Base-by-base conservation (phyloP, 2,329 filamentous ascomycete species). In the Alternaria brassicicola region DNA sequence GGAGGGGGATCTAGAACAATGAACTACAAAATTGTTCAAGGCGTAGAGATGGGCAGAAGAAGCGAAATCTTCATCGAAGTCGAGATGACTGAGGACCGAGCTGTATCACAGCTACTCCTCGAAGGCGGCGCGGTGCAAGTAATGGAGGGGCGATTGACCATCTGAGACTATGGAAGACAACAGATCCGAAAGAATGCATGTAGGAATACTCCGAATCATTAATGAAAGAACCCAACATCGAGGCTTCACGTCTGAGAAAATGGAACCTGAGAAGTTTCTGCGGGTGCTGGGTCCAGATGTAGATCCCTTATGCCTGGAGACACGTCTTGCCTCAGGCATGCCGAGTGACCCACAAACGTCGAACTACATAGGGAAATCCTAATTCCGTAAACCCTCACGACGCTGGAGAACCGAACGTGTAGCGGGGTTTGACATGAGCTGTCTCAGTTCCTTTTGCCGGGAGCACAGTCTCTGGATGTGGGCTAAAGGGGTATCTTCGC, bases 11-110 rank as follows among this genome's bases (percentile, higher is more conserved):
- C 66, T 49, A 71, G 75, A 64, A 70, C 63, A 26, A 68, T 73
- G 58, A 71, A 69, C 56, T 84, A 76, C 62, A 74, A 72, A 26
- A 78, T 84, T 52, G 75, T 76, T 55, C 82, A 85, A 69, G 82
- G 82, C 10, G 78, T 82, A 13, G 83, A 84, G 72, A 84, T 84
- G 78, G 82, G 81, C 25, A 76, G 82, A 63, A 72, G 70, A 66
- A 84, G 82, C 67, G 78, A 82, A 21, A 81, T 84, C 64, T 76
- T 77, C 41, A 76, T 84, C 26, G 76, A 78, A 35, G 78, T 85
- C 45, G 74, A 73, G 52, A 63, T 83, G 70, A 71, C 74, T 51
- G 65, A 75, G 49, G 62, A 66, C 21, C 65, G 72, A n/a, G 66
- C 70, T 4, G 73, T 83, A 19, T 73, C 78, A 57, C 74, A 68